These are phyloP conservation scores for Claviceps quebecensis DNA, from an alignment of 2,329 filamentous ascomycete species.

Conservation along the genomic window DNA sequence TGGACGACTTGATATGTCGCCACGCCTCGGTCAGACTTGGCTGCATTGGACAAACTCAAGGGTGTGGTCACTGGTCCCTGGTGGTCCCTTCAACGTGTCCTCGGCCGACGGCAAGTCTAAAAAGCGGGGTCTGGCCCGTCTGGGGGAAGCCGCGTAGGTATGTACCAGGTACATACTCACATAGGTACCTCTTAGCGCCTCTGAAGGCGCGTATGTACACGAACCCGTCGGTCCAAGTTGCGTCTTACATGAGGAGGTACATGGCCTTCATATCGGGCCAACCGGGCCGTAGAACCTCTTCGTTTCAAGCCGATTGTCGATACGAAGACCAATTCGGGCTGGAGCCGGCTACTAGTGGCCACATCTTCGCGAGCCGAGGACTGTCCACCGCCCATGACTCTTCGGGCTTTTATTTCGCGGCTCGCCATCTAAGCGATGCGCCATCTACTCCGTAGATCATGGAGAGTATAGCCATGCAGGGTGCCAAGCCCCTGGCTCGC, in stretches of 20 bases:
- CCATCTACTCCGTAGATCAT: not conserved
- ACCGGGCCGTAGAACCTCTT: not conserved
- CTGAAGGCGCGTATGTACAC: too few relatives aligned
- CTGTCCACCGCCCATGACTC: conserved; percentile 37
- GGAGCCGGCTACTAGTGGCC: conserved; percentile 39
- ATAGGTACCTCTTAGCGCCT: too few relatives aligned
- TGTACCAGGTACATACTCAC: too few relatives aligned
- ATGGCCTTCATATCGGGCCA: not conserved
- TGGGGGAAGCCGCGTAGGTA: too few relatives aligned
- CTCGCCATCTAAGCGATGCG: conserved; percentile 39
- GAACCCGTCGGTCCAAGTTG: not conserved
- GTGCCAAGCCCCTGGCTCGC: not conserved
- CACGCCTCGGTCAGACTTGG: too few relatives aligned
- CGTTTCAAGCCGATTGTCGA: conserved; percentile 10
- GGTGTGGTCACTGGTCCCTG: too few relatives aligned
- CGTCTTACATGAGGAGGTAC: not conserved
- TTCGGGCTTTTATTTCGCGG: conserved; percentile 38
- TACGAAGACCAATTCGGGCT: conserved; percentile 15
- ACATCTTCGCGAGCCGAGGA: conserved; percentile 49
- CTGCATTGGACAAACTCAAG: too few relatives aligned
- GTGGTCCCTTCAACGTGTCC: too few relatives aligned
- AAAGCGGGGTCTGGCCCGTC: too few relatives aligned
- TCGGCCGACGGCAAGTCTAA: too few relatives aligned
- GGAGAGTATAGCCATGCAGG: not conserved
- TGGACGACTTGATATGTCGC: too few relatives aligned